Percentiles rank a stretch among this genome's conserved stretches.
phyloP scores from a whole-genome alignment of 2,329 filamentous ascomycete species.

The Colletotrichum kahawae region DNA sequence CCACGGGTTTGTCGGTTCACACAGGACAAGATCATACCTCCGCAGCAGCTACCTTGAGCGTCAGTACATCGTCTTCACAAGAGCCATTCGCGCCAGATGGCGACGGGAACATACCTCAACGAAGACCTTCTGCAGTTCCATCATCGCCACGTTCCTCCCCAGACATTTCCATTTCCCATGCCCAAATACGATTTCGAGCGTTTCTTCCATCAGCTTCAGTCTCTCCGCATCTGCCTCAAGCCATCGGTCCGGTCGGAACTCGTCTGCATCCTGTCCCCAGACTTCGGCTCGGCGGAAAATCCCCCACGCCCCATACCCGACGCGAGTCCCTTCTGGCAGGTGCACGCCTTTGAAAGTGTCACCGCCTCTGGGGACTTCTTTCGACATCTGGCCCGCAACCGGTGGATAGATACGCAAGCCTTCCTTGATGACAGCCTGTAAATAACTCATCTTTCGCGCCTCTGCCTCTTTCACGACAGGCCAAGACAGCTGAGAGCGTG shows the following conservation, averaged over 20 bases:
- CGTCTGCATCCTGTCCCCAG: not conserved
- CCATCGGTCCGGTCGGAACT: not conserved
- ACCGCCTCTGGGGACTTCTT: conserved; percentile 38
- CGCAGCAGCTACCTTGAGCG: conserved; percentile 26
- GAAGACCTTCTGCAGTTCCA: conserved; percentile 35
- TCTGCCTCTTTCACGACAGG: conserved; percentile 34
- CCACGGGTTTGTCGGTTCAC: conserved; percentile 33
- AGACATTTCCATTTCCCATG: conserved; percentile 42
- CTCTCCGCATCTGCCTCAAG: conserved; percentile 29
- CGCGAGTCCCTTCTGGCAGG: conserved; percentile 33
- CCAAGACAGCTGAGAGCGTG: conserved; percentile 20
- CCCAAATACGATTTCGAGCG: conserved; percentile 41
- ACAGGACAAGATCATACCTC: conserved; percentile 32
- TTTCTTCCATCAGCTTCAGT: conserved; percentile 36
- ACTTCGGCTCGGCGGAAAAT: conserved; percentile 26
- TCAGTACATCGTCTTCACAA: not conserved
- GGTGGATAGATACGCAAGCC: conserved; percentile 42
- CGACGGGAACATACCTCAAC: conserved; percentile 33
- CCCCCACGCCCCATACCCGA: conserved; percentile 37
- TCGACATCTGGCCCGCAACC: conserved; percentile 38
- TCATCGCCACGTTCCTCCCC: conserved; percentile 38
- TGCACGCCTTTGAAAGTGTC: conserved; percentile 36
- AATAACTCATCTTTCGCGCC: conserved; percentile 42
- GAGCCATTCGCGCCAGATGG: not conserved
- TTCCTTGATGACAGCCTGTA: conserved; percentile 57